These are phyloP conservation scores for Bothriochloa decipiens DNA, from an alignment of 176 grass and related monocot genomes.

Conservation along the genomic window DNA sequence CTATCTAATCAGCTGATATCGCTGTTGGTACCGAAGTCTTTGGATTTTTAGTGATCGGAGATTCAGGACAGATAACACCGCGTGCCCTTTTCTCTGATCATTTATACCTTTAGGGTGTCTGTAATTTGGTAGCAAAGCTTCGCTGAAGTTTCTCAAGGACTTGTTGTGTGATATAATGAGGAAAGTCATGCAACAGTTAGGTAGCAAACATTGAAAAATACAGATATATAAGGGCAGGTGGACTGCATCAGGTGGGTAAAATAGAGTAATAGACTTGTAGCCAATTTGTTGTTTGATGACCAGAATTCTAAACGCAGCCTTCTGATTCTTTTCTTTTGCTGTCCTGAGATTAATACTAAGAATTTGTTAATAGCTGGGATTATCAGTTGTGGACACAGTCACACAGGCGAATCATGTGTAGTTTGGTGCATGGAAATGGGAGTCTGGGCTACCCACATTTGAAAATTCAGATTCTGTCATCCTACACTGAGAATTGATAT, in stretches of 20 bases:
- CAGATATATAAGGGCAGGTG: background rate
- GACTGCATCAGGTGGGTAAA: background rate
- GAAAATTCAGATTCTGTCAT: conserved; percentile 21
- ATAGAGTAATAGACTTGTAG: no score
- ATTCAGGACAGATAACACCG: background rate
- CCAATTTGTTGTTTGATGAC: background rate
- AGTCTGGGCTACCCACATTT: background rate
- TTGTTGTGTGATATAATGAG: background rate
- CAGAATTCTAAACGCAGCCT: background rate
- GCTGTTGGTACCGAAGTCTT: background rate
- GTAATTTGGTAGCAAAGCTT: background rate
- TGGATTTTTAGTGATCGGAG: background rate
- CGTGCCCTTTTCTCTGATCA: background rate
- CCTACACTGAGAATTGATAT: background rate
- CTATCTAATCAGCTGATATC: background rate
- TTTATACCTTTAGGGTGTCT: background rate
- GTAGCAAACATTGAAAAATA: background rate
- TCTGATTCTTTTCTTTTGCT: conserved; percentile 11
- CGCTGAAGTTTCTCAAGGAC: background rate
- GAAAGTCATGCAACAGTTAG: background rate
- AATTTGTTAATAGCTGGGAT: background rate
- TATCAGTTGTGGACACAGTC: no score
- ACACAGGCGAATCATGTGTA: background rate
- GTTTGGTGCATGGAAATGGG: background rate
- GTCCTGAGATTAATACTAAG: background rate